A percentile compares a stretch with the other conserved stretches of the same genome.
phyloP scores from a whole-genome alignment of 805 yeast genomes.

The Candida piceae region DNA sequence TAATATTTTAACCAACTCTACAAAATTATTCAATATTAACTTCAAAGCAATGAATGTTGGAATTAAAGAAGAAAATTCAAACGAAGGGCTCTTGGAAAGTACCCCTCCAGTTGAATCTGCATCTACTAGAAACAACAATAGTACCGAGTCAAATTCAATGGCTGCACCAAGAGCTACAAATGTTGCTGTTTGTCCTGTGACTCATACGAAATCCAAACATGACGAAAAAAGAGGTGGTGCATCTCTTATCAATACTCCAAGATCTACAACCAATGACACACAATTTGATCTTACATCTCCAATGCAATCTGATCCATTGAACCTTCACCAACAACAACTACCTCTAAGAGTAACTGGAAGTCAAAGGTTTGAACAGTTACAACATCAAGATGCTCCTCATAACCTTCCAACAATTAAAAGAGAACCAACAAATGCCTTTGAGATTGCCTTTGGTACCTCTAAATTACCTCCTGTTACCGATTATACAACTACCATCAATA shows the following conservation, averaged over 20 bases:
- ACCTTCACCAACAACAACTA: conserved; percentile 6
- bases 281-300: conserved; percentile 2
- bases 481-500: conserved; percentile 13
- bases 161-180: background rate
- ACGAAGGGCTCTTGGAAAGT: conserved; percentile 7
- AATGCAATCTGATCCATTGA: conserved; percentile 4
- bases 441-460: conserved; percentile 33
- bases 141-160: background rate
- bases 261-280: conserved; percentile 6
- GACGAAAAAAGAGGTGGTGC: conserved; percentile 2
- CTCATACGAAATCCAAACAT: background rate
- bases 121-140: background rate
- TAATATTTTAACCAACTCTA: conserved; percentile 31
- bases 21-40: conserved; percentile 29
- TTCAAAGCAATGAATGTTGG: conserved; percentile 25
- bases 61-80: conserved; percentile 10
- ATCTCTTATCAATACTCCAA: conserved; percentile 10
- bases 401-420: conserved; percentile 12
- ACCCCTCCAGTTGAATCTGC: conserved; percentile 7
- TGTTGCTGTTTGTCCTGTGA: background rate
- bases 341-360: conserved; percentile 2
- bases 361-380: background rate
- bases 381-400: background rate
- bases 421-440: conserved; percentile 28
- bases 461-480: conserved; percentile 33